Evolutionary conservation across 75 land plant species (phyloP).

Genomic region (Cunninghamia lanceolata): DNA sequence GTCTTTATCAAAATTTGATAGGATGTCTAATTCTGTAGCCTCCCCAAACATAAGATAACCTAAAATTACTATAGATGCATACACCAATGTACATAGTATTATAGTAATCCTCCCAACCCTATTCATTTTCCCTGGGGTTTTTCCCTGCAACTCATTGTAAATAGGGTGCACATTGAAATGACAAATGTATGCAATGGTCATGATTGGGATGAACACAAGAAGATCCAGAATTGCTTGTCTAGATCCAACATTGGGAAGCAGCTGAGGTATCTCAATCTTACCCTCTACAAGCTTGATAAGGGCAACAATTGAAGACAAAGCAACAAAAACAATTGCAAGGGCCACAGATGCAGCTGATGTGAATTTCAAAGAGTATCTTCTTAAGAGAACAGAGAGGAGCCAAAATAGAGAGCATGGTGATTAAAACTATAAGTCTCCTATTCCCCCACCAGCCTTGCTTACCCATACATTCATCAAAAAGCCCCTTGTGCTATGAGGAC

Average conservation of each 20-base stretch:
- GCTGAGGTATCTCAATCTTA: no score
- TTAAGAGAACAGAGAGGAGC: constrained; percentile 70
- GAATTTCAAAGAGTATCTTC: constrained; percentile 80
- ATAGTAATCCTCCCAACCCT: no score
- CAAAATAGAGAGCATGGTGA: constrained; percentile 51
- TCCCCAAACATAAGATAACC: constrained; percentile 91
- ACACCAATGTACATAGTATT: no score
- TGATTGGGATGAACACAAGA: constrained; percentile 91
- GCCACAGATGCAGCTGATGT: constrained; percentile 89
- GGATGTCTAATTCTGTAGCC: constrained; percentile 74
- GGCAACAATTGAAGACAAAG: no score
- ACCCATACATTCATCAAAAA: constrained; percentile 69
- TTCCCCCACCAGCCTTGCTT: constrained; percentile 54
- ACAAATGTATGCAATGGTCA: constrained; percentile 95
- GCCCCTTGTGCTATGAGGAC: no score
- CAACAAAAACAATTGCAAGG: no score
- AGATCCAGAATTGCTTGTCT: constrained; percentile 71
- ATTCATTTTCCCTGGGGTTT: no score
- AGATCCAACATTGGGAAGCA: no score
- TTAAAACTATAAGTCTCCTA: constrained; percentile 56
- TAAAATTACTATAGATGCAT: constrained; percentile 74
- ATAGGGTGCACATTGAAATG: no score
- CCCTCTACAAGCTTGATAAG: no score
- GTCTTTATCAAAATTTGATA: no score
- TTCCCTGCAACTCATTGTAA: no score